phyloP scores from a whole-genome alignment of 352 stramenopile genomes.

The Pseudoperonospora humuli region DNA sequence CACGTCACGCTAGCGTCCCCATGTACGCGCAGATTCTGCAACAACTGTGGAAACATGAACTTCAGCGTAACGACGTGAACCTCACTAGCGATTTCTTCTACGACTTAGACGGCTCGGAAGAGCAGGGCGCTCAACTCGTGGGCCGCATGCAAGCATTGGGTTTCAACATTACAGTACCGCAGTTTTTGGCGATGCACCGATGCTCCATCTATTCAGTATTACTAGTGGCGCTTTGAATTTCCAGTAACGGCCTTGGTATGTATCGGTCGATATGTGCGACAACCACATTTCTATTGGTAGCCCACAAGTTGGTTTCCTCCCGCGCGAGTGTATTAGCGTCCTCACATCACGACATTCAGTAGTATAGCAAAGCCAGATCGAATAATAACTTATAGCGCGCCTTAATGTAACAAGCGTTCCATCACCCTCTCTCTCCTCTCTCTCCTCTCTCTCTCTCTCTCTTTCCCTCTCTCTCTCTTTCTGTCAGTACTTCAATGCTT shows the following conservation, averaged over 20 bases:
- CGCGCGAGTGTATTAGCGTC: neutral
- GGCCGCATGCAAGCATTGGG: slow-evolving; percentile 55
- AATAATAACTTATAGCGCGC: too few relatives aligned
- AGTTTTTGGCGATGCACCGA: slow-evolving; percentile 54
- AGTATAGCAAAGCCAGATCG: too few relatives aligned
- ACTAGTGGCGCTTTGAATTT: slow-evolving; percentile 40
- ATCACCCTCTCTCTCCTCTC: too few relatives aligned
- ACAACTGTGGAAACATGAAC: slow-evolving; percentile 52
- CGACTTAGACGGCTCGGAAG: slow-evolving; percentile 48
- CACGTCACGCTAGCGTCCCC: slow-evolving; percentile 53
- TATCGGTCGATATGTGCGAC: slow-evolving; percentile 6
- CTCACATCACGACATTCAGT: neutral
- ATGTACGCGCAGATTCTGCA: slow-evolving; percentile 64
- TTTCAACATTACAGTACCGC: slow-evolving; percentile 49
- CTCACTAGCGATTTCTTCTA: slow-evolving; percentile 63
- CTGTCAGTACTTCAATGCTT: slow-evolving; percentile 4
- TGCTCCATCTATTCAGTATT: slow-evolving; percentile 74
- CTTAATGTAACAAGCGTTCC: too few relatives aligned
- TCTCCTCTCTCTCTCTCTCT: too few relatives aligned
- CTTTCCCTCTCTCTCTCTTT: neutral
- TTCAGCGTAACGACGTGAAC: slow-evolving; percentile 48
- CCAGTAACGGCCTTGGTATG: neutral
- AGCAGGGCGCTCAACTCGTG: slow-evolving; percentile 48
- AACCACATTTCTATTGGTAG: neutral
- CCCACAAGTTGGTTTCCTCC: too few relatives aligned